These are phyloP conservation scores for Kwoniella pini DNA, from an alignment of 768 basidiomycete genomes.

Conservation along the genomic window DNA sequence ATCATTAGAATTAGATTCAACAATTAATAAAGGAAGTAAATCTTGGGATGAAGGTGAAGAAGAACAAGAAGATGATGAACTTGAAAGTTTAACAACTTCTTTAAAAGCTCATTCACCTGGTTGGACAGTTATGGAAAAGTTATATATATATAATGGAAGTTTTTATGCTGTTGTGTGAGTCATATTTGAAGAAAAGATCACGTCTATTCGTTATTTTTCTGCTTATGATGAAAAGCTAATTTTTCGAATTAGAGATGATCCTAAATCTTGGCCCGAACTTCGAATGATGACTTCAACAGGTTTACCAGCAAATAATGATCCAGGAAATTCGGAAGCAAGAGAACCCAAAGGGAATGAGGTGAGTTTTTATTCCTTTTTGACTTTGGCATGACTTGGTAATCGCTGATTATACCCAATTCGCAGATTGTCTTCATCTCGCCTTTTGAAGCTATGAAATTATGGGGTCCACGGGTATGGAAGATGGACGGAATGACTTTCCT, in stretches of 20 bases:
- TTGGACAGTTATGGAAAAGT: constrained; percentile 50
- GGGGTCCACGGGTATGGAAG: constrained; percentile 67
- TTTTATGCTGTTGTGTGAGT: constrained; percentile 53
- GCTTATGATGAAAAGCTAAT: neutral
- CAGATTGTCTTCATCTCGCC: constrained; percentile 61
- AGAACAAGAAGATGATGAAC: constrained; percentile 34
- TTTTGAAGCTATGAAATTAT: constrained; percentile 63
- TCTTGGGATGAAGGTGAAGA: constrained; percentile 36
- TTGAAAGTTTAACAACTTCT: constrained; percentile 23
- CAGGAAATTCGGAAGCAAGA: constrained; percentile 67
- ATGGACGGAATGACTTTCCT: constrained; percentile 68
- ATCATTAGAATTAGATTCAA: neutral
- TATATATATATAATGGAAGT: constrained; percentile 48
- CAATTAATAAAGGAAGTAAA: neutral
- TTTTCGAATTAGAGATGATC: constrained; percentile 29
- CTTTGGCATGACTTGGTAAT: no score
- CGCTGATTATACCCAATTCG: neutral
- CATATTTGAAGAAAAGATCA: neutral
- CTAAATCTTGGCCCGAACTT: constrained; percentile 42
- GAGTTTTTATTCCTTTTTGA: constrained; percentile 36
- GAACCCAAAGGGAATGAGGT: constrained; percentile 69
- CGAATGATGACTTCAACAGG: constrained; percentile 70
- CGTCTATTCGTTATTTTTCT: neutral
- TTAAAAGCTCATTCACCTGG: constrained; percentile 45
- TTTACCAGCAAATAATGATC: constrained; percentile 62